Base-by-base conservation (phyloP, 176 grass and related monocot species). In the Carex scoparia region DNA sequence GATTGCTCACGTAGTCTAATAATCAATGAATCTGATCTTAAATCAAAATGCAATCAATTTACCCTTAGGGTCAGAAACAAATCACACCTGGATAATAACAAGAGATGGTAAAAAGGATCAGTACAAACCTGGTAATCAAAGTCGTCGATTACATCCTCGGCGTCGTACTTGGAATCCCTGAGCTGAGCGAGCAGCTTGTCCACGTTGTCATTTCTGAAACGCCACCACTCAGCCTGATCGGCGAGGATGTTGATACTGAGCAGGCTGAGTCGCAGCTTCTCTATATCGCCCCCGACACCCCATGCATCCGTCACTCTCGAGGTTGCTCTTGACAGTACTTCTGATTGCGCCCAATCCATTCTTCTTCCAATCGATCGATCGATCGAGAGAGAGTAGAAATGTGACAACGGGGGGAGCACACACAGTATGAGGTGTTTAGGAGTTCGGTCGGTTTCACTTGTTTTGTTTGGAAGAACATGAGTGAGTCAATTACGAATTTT, bases 201-300 rank as follows among this genome's bases (percentile, higher is more conserved):
- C 7, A 86, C 46, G 28, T 86, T 57, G 15, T 31, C 19, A 30
- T 86, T 48, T 13, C 31, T 57, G 70, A 77, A 69, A 14, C 85
- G 69, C 71, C 73, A 86, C 11, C 73, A 38, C 75, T 86, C 85
- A 3, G 85, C 85, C 84, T 51, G 27, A 31, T 85, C 84, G 27
- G 56, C 55, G 65, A 77, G 33, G 38, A 85, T 46, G 67, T 63
- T 61, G 69, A 59, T 64, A 7, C 5, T 64, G 66, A 63, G 53
- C 32, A 85, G 32, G 23, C 6, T 78, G 9, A 58, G 10, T 12
- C 71, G 68, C 69, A 77, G 69, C 35, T 53, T 73, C 16, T 62
- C 57, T 1, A 85, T 15, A 11, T 85, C 84, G 30, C 18, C 69
- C 1, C 40, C 32, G 70, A 85, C 19, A 70, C n/a, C 55, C 60